Evolutionary conservation across 495 filamentous ascomycete genomes (phyloP).

Genomic region (Pseudomonodictys pantanalensis): DNA sequence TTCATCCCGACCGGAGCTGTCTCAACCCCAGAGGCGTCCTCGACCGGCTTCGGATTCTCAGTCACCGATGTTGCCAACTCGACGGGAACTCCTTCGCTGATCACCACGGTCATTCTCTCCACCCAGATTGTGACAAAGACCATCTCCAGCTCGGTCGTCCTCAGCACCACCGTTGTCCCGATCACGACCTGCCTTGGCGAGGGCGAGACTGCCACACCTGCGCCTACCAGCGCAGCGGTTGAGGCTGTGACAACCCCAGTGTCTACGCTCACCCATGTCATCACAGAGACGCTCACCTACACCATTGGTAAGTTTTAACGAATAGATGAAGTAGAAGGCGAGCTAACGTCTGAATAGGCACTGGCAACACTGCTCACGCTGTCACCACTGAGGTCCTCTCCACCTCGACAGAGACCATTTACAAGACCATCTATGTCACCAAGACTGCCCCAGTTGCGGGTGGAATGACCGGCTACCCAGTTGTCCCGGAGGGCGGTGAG

Average conservation of each 20-base stretch:
- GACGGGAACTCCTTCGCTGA: neutral
- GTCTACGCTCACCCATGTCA: constrained; percentile 6
- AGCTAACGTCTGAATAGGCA: too few relatives aligned
- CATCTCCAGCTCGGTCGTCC: constrained; percentile 4
- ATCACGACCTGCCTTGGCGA: neutral
- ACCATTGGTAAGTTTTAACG: too few relatives aligned
- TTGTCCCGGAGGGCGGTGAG: neutral
- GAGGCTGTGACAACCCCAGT: neutral
- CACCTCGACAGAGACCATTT: constrained; percentile 23
- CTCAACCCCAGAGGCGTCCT: too few relatives aligned
- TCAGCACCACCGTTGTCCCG: neutral
- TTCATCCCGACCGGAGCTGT: constrained; percentile 28
- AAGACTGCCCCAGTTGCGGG: neutral
- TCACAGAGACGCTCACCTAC: constrained; percentile 25
- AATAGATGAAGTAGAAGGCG: too few relatives aligned
- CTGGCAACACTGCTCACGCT: constrained; percentile 20
- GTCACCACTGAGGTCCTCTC: constrained; percentile 24
- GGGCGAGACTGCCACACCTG: neutral
- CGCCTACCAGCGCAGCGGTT: neutral
- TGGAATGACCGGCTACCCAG: neutral
- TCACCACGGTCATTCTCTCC: constrained; percentile 22
- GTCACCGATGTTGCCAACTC: constrained; percentile 2
- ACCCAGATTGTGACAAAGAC: constrained; percentile 9
- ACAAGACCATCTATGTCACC: constrained; percentile 31
- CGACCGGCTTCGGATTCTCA: constrained; percentile 12